Base-by-base conservation (phyloP, 2,329 filamentous ascomycete species). In the Talaromyces marneffei region DNA sequence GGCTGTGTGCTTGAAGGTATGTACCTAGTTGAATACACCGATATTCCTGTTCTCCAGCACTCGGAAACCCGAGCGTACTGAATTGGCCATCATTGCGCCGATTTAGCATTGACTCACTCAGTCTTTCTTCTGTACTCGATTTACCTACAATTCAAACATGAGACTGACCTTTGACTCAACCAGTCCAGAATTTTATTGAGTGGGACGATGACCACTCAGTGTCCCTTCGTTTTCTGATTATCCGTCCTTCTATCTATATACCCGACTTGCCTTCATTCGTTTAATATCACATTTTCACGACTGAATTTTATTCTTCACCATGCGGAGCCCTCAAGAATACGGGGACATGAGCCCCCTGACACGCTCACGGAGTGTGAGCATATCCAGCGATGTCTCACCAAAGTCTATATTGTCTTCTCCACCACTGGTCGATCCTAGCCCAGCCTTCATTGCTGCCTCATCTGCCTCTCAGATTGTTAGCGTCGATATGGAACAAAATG, bases 401-500 rank as follows among this genome's bases (percentile, higher is more conserved):
- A 68, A 71, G 62, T 63, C 68, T 59, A 69, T 67, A 70, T 82
- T 82, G 69, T 77, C 89, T 55, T 57, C 86, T 52, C 89, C 90
- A 57, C 89, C 91, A 18, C 73, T 84, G 35, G 83, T 93, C 62
- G 87, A 87, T 50, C 94, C 93, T 9, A 81, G 88, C 66, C 88
- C 94, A 31, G 90, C 87, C 18, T 99, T 95, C 77, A 92, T 99
- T 69, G 92, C 93, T 52, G 82, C 86, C 33, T 88, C 91, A 50
- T 91, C 93, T 62, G 94, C 93, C 57, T 92, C 91, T 18, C 91
- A 97, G 73, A 93, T 96, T 65, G 87, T 97, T 67, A 93, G 91
- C 62, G 91, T 92, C 71, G 88, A 95, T 71, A 88, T 94, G 75
- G 90, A 93, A 70, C 86, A 84, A 66, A 87, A 89, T 70, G 83